Base-by-base conservation (phyloP, 176 grass and related monocot genomes). In the Paspalum notatum region DNA sequence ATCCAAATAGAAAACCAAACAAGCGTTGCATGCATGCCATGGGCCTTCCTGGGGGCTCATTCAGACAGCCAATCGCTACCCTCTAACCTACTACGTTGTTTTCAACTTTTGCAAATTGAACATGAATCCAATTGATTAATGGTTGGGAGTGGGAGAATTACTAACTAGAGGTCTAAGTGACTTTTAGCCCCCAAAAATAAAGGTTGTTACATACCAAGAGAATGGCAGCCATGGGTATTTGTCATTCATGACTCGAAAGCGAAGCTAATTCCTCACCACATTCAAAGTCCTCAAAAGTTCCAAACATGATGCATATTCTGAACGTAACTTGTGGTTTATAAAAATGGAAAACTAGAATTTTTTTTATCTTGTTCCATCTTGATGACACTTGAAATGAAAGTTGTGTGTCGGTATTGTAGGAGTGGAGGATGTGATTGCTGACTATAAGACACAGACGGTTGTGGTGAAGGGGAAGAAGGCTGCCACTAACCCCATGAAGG, bases 401-500 rank as follows among this genome's bases (percentile, higher is more conserved):
- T 12, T 72, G 62, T 55, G 1, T 83, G 47, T 39, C 16, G 14
- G 74, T 39, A 25, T 53, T 72, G 53, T 42, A 98, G 95, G 95
- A 15, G 92, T 98, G 74, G 95, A 93, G 46, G 88, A 85, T 4
- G 92, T 98, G 66, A 87, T 76, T 50, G 90, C 95, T 5, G 92
- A 98, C 71, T 93, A 85, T 1, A 91, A 89, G 71, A 66, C 88
- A 9, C 92, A 98, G 71, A 93, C 82, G 84, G 95, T 98, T 79
- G 86, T 98, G 62, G 95, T 89, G 53, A 98, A 95, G 81, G 95
- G 95, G 68, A 98, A 86, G 82, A 98, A 98, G 59, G 81, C 90
- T 1, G 95, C 95, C 1, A 88, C 85, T 14, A 83, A 98, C 68
- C 95, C 95, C 7, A 81, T 98, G 92, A 98, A 98, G 82, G 95